phyloP scores from a whole-genome alignment of 345 rosid genomes.

The Populus tremula region DNA sequence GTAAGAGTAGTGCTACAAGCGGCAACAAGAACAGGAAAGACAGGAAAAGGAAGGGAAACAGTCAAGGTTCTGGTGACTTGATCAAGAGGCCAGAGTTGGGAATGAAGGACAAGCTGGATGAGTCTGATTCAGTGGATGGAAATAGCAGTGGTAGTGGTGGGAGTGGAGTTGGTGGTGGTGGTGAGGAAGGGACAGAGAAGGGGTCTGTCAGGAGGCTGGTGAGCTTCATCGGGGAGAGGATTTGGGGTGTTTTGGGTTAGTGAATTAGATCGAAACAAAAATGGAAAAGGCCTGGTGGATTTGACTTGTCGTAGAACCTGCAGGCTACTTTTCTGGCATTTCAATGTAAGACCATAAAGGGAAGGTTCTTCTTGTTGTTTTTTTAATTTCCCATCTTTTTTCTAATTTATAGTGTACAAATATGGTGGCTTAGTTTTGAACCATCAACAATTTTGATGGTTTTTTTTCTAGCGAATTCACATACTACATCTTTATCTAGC shows the following conservation, averaged over 20 bases:
- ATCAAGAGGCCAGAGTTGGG: conserved; percentile 27
- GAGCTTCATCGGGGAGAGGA: conserved; percentile 66
- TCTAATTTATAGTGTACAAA: too few species aligned
- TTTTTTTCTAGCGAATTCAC: not conserved
- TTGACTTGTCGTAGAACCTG: not conserved
- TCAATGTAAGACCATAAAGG: not conserved
- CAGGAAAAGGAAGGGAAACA: conserved; percentile 39
- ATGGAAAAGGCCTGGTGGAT: not conserved
- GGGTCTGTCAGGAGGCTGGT: conserved; percentile 50
- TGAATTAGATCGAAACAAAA: not conserved
- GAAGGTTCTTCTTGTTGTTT: not conserved
- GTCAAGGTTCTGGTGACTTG: conserved; percentile 20
- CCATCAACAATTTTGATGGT: not conserved
- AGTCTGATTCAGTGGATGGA: conserved; percentile 25
- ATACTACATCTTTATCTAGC: not conserved
- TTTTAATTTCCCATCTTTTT: not conserved
- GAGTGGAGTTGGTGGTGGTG: conserved; percentile 9
- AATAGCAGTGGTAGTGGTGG: not conserved
- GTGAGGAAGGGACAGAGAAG: conserved; percentile 21
- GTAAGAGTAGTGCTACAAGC: conserved; percentile 17
- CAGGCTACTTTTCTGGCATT: not conserved
- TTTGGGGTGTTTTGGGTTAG: conserved; percentile 64
- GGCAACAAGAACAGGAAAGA: conserved; percentile 35
- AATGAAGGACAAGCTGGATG: not conserved
- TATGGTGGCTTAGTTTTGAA: not conserved